Percentiles rank a stretch among this genome's conserved stretches.
These are phyloP conservation scores for Gelatoporia subvermispora DNA, from an alignment of 768 basidiomycete species.

Conservation along the genomic window DNA sequence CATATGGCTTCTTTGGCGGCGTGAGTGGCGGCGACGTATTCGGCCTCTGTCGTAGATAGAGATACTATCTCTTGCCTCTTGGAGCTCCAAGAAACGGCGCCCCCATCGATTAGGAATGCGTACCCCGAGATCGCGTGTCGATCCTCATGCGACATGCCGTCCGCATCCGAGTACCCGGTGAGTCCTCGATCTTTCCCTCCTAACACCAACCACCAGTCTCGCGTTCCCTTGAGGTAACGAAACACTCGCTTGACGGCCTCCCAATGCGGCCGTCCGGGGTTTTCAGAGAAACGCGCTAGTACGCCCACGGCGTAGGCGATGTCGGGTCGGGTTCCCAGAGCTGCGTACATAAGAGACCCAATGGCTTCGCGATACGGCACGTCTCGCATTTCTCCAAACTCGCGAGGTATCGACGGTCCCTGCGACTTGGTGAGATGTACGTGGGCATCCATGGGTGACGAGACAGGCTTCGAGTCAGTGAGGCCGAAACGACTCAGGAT, in stretches of 20 bases:
- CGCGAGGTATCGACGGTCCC: slow-evolving; percentile 2
- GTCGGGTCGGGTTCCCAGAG: slow-evolving; percentile 21
- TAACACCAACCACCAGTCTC: slow-evolving; percentile 3
- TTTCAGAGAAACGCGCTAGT: slow-evolving; percentile 20
- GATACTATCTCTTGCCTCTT: slow-evolving; percentile 33
- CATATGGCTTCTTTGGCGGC: too few relatives aligned
- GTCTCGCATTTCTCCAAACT: slow-evolving; percentile 1
- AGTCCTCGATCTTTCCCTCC: slow-evolving; percentile 7
- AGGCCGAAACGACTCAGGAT: slow-evolving; percentile 8
- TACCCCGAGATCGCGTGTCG: slow-evolving; percentile 28
- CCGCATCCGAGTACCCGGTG: slow-evolving; percentile 6
- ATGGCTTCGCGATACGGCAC: slow-evolving; percentile 15
- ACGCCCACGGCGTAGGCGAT: slow-evolving; percentile 14
- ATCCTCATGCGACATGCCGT: too few relatives aligned
- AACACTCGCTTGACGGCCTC: slow-evolving; percentile 21
- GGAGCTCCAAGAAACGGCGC: slow-evolving; percentile 36
- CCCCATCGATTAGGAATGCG: slow-evolving; percentile 28
- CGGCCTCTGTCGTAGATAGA: too few relatives aligned
- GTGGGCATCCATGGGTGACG: slow-evolving; percentile 7
- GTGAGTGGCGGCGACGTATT: too few relatives aligned
- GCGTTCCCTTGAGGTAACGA: slow-evolving; percentile 24
- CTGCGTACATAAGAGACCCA: slow-evolving; percentile 26
- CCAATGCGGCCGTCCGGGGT: slow-evolving; percentile 19
- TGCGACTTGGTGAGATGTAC: slow-evolving; percentile 1
- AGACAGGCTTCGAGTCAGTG: background rate